phyloP scores from a whole-genome alignment of 352 stramenopile genomes.

The Pythium scleroteichum region DNA sequence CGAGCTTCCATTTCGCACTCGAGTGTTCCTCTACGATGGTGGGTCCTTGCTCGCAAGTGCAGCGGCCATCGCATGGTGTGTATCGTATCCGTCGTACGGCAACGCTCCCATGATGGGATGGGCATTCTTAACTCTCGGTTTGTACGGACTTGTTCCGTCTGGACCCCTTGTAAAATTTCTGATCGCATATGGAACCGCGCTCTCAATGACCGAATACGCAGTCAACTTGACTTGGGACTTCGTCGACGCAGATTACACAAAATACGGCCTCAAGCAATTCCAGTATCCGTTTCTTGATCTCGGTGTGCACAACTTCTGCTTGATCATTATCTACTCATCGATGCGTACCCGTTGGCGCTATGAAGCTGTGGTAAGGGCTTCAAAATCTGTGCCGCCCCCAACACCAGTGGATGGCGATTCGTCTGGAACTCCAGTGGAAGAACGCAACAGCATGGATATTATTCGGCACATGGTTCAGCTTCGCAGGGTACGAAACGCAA shows the following conservation, averaged over 20 bases:
- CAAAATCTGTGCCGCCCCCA: conserved; percentile 7
- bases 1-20: conserved; percentile 61
- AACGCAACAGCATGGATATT: conserved; percentile 27
- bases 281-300: conserved; percentile 79
- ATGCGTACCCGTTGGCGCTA: conserved; percentile 81
- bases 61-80: conserved; percentile 71
- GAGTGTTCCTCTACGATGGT: conserved; percentile 69
- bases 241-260: conserved; percentile 46
- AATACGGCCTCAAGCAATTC: conserved; percentile 66
- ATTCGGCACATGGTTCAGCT: conserved; percentile 17
- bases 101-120: conserved; percentile 63
- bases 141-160: conserved; percentile 51
- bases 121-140: conserved; percentile 64
- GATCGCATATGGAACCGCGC: conserved; percentile 56
- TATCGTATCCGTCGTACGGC: conserved; percentile 83
- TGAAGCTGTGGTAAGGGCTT: conserved; percentile 53
- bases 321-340: conserved; percentile 78
- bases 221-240: conserved; percentile 68
- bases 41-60: conserved; percentile 65
- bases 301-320: conserved; percentile 68
- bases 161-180: conserved; percentile 54
- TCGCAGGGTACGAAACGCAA: conserved; percentile 11
- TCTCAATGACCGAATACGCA: conserved; percentile 63
- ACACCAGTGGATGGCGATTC: background rate
- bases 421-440: conserved; percentile 8